phyloP scores from a whole-genome alignment of 805 yeast species.

The Ascoidea asiatica region DNA sequence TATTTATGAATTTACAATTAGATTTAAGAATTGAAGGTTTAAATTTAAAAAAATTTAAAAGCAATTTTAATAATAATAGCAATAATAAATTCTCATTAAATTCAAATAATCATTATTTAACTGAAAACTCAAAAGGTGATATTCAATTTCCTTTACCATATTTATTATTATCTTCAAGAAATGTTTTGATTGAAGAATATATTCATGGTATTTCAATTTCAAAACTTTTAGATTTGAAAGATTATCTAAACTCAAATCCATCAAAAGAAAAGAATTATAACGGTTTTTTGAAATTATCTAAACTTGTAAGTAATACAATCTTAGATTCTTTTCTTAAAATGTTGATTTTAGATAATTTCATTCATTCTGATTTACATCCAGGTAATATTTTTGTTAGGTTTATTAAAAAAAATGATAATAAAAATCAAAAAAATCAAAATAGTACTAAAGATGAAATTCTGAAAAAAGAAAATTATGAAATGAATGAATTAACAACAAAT shows the following conservation, averaged over 20 bases:
- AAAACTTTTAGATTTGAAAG: conserved; percentile 39
- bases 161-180: conserved; percentile 46
- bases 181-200: conserved; percentile 75
- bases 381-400: conserved; percentile 82
- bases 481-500: conserved; percentile 26
- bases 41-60: conserved; percentile 58
- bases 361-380: conserved; percentile 94
- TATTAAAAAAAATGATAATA: conserved; percentile 28
- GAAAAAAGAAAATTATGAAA: conserved; percentile 20
- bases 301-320: conserved; percentile 64
- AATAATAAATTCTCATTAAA: conserved; percentile 2
- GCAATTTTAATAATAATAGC: conserved; percentile 42
- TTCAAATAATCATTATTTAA: conserved; percentile 1
- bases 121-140: conserved; percentile 10
- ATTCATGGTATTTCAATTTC: conserved; percentile 77
- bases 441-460: conserved; percentile 6
- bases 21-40: conserved; percentile 84
- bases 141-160: conserved; percentile 75
- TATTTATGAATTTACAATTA: conserved; percentile 77
- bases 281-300: conserved; percentile 27
- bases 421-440: neutral
- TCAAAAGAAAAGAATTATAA: conserved; percentile 23
- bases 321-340: conserved; percentile 86
- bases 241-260: conserved; percentile 12
- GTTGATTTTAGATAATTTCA: conserved; percentile 86